Evolutionary conservation across 176 grass and related monocot genomes (phyloP).

Genomic region (Alopecurus myosuroides): DNA sequence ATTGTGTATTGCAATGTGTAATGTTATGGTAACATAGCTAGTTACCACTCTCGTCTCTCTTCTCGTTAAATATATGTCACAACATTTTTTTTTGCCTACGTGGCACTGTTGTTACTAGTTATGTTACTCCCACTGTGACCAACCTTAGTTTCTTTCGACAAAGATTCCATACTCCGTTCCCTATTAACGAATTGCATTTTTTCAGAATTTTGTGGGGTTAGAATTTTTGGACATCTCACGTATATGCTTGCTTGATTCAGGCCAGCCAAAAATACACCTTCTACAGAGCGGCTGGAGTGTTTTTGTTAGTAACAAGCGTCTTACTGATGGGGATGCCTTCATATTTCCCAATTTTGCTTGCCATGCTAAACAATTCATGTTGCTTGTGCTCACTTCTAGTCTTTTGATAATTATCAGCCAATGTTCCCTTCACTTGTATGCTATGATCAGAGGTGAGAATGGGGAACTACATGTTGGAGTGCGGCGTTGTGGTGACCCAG

Average conservation of each 20-base stretch:
- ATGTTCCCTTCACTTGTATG: conserved; percentile 11
- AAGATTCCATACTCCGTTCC: not conserved
- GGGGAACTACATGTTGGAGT: conserved; percentile 87
- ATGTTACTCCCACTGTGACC: too few species aligned
- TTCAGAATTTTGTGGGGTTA: not conserved
- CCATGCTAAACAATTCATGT: not conserved
- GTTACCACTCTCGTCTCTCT: too few species aligned
- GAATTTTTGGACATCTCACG: not conserved
- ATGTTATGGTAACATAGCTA: too few species aligned
- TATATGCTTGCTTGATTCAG: conserved; percentile 30
- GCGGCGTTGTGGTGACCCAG: too few species aligned
- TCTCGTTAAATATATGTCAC: too few species aligned
- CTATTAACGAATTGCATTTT: not conserved
- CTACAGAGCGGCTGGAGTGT: conserved; percentile 97
- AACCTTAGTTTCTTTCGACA: not conserved
- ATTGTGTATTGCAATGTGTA: too few species aligned
- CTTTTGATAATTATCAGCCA: not conserved
- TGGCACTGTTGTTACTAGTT: too few species aligned
- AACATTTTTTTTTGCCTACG: too few species aligned
- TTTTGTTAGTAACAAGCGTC: conserved; percentile 78
- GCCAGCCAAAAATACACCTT: conserved; percentile 85
- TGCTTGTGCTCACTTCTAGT: not conserved
- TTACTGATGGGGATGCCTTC: conserved; percentile 88
- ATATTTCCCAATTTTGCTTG: conserved; percentile 76
- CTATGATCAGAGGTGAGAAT: conserved; percentile 63